Evolutionary conservation across 2,329 filamentous ascomycete genomes (phyloP), one percentile per base, ranked within the genome.

Genomic region (Aotearoamyces nothofagi): DNA sequence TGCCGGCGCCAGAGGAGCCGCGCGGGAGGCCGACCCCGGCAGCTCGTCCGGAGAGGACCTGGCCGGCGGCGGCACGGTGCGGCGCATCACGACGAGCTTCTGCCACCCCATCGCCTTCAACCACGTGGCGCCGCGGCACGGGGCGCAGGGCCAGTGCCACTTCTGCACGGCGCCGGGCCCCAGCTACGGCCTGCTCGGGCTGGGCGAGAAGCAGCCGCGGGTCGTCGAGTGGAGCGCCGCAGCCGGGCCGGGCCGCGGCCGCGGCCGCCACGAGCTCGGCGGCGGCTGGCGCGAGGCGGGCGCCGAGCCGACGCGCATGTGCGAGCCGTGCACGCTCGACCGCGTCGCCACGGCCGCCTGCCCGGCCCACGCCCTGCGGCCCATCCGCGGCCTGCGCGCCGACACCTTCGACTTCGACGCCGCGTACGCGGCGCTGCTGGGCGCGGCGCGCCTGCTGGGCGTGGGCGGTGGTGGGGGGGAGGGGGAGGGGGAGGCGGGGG

Each of bases 41-140:
- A 24, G 10, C 11, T 11, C 22, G 10, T 12, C 24, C 24, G 26
- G 29, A 26, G n/a, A 16, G 16, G 20, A 22, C n/a, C 15, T 5
- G 13, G 12, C 24, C 24, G 4, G 3, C 11, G 1, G 5, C 9
- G 11, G 22, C 22, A 11, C 3, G 15, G 22, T 7, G 5, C 20
- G 7, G 20, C 14, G 2, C 1, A 44, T 47, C 19, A 38, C n/a
- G 1, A 50, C 46, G 1, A 14, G 30, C 0, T 49, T 46, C 27
- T 39, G 37, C 5, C 45, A 49, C 24, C 46, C 46, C 0, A 41
- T 50, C 3, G 33, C 15, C 3, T 49, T 50, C 37, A 45, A 46
- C 26, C 10, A 11, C 10, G 9, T 24, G 5, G 12, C 22, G 8
- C 22, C 22, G 4, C n/a, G n/a, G n/a, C n/a, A n/a, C n/a, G n/a